Evolutionary conservation across 495 filamentous ascomycete species (phyloP), one percentile per base, ranked within the genome.

Genomic region (Parachaetomium inaequale): DNA sequence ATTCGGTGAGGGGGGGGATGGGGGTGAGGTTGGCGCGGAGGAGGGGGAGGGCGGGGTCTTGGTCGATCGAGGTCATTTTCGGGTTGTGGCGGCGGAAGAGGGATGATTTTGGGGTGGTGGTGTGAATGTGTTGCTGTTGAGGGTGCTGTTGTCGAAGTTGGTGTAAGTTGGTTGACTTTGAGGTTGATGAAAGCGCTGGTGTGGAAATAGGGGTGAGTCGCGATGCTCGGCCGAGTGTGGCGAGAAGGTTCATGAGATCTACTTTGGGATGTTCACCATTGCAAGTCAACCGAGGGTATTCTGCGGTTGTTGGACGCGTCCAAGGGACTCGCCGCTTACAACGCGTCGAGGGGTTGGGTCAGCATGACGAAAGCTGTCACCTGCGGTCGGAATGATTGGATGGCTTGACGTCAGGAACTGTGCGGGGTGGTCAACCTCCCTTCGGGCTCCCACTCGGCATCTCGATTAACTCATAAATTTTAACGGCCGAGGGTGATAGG

Each of bases 11-110:
- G 10, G 43, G 52, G 3, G 63, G 52, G 52, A 64, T 47, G 10
- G 63, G 58, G 29, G 23, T 54, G 52, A 58, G n/a, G 58, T 57
- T 8, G 14, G 40, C 4, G 25, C 45, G 58, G 45, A 65, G 58
- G 45, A 61, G 58, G 29, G 43, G 25, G 40, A 65, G 19, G 26
- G 53, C 45, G 11, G 58, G 52, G 53, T 61, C 52, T 19, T 21
- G 1, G 42, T 49, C 7, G 25, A 55, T 32, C 4, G 53, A 7
- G 45, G 43, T 5, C 63, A 65, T 65, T 38, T 61, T 65, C 31
- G 19, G 14, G 32, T 19, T 25, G 40, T 32, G 14, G 19, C 28
- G 42, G 42, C 0, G 25, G 34, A 28, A 32, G 34, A 5, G n/a
- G 36, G 11, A 31, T 28, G n/a, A n/a, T 50, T 43, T 45, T 2